These are phyloP conservation scores for Symbiodinium natans DNA, from an alignment of 73 alveolate genomes.

Conservation along the genomic window DNA sequence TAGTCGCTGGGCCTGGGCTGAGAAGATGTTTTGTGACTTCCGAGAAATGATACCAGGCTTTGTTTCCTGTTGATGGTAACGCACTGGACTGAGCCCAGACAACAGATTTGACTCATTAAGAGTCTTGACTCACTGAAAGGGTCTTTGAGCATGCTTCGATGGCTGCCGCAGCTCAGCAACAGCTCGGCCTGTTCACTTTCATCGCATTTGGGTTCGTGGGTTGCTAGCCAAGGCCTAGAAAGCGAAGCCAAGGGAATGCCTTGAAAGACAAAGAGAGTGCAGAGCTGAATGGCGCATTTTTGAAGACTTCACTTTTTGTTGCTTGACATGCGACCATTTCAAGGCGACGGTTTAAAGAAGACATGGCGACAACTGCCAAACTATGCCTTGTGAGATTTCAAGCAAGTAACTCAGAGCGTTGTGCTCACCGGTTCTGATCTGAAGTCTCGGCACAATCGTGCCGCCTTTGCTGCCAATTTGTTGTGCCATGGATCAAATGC, in stretches of 20 bases:
- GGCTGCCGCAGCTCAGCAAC: not conserved
- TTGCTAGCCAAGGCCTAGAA: not conserved
- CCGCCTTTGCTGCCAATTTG: too few relatives aligned
- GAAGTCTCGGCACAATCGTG: too few relatives aligned
- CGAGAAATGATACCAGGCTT: not conserved
- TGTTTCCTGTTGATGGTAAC: not conserved
- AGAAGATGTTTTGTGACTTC: not conserved
- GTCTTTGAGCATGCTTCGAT: not conserved
- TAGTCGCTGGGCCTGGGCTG: not conserved
- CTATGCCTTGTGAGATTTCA: too few relatives aligned
- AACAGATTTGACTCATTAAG: not conserved
- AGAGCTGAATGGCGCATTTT: not conserved
- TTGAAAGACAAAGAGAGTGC: too few relatives aligned
- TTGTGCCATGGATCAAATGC: too few relatives aligned
- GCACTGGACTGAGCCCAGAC: not conserved
- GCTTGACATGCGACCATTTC: not conserved
- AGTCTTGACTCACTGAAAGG: not conserved
- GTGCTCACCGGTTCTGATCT: too few relatives aligned
- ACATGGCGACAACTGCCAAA: too few relatives aligned
- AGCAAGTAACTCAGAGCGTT: too few relatives aligned
- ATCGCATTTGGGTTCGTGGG: not conserved
- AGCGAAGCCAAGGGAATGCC: not conserved
- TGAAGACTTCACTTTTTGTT: not conserved
- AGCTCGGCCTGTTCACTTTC: not conserved
- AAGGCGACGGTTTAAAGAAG: not conserved